Evolutionary conservation across 345 rosid species (phyloP).

Genomic region (Heritiera littoralis): DNA sequence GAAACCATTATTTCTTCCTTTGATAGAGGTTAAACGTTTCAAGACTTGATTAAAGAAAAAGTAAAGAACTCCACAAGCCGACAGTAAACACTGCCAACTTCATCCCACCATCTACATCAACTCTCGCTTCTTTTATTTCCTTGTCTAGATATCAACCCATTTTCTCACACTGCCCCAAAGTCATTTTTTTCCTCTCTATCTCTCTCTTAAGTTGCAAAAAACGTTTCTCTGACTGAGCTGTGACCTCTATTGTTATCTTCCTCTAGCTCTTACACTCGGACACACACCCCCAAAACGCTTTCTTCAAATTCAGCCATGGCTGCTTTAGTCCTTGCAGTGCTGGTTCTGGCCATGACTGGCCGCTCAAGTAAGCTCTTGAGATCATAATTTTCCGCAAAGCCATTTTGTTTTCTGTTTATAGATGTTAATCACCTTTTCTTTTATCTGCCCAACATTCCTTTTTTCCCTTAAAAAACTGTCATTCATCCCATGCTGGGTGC

Average conservation of each 20-base stretch:
- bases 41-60: background rate
- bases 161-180: background rate
- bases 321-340: slow-evolving; percentile 42
- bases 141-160: background rate
- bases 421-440: background rate
- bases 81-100: background rate
- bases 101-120: background rate
- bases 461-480: background rate
- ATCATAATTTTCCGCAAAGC: background rate
- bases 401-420: background rate
- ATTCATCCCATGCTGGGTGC: background rate
- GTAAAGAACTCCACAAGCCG: background rate
- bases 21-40: background rate
- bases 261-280: background rate
- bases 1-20: background rate
- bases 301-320: slow-evolving; percentile 34
- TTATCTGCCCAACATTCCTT: background rate
- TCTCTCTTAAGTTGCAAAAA: background rate
- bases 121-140: background rate
- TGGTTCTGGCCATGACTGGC: slow-evolving; percentile 49
- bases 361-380: slow-evolving; percentile 45
- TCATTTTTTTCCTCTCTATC: background rate
- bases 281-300: background rate
- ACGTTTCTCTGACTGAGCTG: background rate
- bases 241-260: background rate